Evolutionary conservation across 345 rosid genomes (phyloP), one percentile per base, ranked within the genome.

Genomic region (Stellera chamaejasme): DNA sequence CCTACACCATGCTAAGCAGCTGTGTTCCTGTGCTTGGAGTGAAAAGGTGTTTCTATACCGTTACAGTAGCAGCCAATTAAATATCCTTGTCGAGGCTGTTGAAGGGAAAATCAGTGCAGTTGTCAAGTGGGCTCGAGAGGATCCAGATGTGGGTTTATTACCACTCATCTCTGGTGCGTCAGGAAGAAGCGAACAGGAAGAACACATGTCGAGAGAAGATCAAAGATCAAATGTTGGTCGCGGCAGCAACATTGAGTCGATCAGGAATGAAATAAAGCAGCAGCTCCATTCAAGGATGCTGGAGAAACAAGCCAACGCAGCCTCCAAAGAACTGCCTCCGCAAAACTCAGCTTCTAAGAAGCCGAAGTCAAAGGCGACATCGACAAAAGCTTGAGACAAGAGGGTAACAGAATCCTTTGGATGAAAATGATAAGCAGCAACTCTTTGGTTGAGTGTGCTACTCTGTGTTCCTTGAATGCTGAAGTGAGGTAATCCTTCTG

Each of bases 1-100:
- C 27, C 68, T 78, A 60, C 63, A 39, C 63, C 90, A 88, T 68
- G 74, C 67, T 55, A 79, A 77, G 74, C 87, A 69, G 61, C 82
- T 81, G 43, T 88, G 96, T 57, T 71, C 70, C 27, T 88, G 96
- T 72, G 65, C 74, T 53, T 73, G 77, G 83, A 73, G 67, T 23
- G 63, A 52, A 42, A 82, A 67, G 78, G 71, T 75, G 43, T 79
- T 83, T 50, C 63, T 83, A 3, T 83, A 71, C 66, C 76, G 83
- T 13, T 70, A 76, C 32, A 76, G 61, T 11, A 72, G 76, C 8
- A 62, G 68, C 1, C 84, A 88, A 72, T 61, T 88, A 66, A 68
- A 81, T 49, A 10, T 54, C 46, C 96, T 85, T 48, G 55, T 76
- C 32, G 85, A 85, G 56, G 88, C 83, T 12, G n/a, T 81, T 72